Evolutionary conservation across 2,329 filamentous ascomycete species (phyloP), one percentile per base, ranked within the genome.

Genomic region (Hirsutella thompsonii): DNA sequence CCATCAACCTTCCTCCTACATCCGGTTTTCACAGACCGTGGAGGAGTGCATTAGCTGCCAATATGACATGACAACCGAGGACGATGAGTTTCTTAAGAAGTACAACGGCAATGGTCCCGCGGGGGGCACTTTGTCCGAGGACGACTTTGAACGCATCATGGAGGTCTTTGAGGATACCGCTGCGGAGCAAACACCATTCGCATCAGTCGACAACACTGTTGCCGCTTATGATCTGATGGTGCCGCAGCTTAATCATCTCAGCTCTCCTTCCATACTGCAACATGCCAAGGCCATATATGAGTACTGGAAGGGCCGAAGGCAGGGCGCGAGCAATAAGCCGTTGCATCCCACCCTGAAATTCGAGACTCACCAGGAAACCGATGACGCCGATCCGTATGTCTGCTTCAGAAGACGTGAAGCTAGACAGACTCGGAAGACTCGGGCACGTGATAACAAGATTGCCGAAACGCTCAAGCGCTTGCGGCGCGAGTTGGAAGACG

Each of bases 321-420:
- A 79, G 52, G 69, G 68, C 23, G 72, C 70, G 44, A 76, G 75
- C 49, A 92, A 90, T 57, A 79, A 74, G 51, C 67, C 81, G 5
- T 67, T 96, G 46, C 82, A 89, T 55, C 78, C 87, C 8, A 72
- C 69, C 19, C 76, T 96, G 58, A 95, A 95, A 67, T 92, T 94
- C 49, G 92, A 98, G 66, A 93, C 81, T 37, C 87, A 92, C 47
- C 83, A 87, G 57, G 90, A 96, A 49, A 93, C 82, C 46, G 92
- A 98, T 60, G 92, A 98, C 58, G 79, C 85, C 53, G 92, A 98
- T 63, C 92, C 92, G 38, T 98, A 94, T 64, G 89, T 98, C 54
- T 98, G 92, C 64, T 98, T 98, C 75, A 79, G 92, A 57, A 80
- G 92, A 52, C 84, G 92, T 48, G 92, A 98, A 63, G 85, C 94